A percentile compares a stretch with the other conserved stretches of the same genome.
These are phyloP conservation scores for Rhododendron griersonianum DNA, from an alignment of 148 eudicot species.

Conservation along the genomic window DNA sequence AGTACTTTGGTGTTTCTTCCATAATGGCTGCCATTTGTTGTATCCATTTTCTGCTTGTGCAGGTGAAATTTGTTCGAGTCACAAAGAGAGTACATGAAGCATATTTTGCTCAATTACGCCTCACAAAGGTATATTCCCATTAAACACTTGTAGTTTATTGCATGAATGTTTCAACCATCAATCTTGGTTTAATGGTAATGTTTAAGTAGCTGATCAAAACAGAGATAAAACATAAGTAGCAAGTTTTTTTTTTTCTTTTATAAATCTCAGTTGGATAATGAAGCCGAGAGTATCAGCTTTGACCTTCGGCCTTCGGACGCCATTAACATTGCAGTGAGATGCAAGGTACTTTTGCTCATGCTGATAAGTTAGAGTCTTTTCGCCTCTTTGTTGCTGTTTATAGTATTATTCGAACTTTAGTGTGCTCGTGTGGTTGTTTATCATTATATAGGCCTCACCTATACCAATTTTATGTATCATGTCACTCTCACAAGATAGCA, in stretches of 20 bases:
- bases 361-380: not conserved
- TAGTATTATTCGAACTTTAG: not conserved
- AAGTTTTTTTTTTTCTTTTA: not conserved
- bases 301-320: slow-evolving; percentile 98
- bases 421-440: not conserved
- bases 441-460: not conserved
- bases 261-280: slow-evolving; percentile 53
- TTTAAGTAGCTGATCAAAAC: not conserved
- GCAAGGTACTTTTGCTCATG: slow-evolving; percentile 57
- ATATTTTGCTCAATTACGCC: slow-evolving; percentile 77
- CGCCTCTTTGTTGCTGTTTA: not conserved
- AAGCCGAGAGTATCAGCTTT: slow-evolving; percentile 66
- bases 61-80: slow-evolving; percentile 96
- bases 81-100: slow-evolving; percentile 93
- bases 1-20: not conserved
- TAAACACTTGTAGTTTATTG: not conserved
- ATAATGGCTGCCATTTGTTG: not conserved
- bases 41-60: slow-evolving; percentile 9
- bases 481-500: not conserved
- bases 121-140: slow-evolving; percentile 48
- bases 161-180: not conserved
- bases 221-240: not conserved
- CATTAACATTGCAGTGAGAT: slow-evolving; percentile 95
- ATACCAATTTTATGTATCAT: not conserved
- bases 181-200: not conserved